Percentiles rank a stretch among this genome's conserved stretches.
phyloP scores from a whole-genome alignment of 352 stramenopile species.

The Phytophthora macrochlamydospora region DNA sequence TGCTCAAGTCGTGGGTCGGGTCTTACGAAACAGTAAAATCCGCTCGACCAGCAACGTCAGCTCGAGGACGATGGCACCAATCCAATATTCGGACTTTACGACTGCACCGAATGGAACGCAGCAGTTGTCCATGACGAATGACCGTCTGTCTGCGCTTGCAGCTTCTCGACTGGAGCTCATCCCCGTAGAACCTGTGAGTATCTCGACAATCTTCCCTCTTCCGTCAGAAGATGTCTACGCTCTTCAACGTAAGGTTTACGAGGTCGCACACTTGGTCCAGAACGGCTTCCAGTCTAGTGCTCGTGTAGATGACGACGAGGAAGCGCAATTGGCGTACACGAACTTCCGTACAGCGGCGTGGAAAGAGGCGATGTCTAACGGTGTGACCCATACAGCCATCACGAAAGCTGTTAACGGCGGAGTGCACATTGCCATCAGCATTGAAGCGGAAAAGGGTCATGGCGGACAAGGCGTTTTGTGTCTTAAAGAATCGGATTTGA shows the following conservation, averaged over 20 bases:
- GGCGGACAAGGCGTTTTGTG: constrained; percentile 71
- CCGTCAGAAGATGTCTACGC: constrained; percentile 75
- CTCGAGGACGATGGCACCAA: constrained; percentile 34
- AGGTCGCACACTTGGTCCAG: constrained; percentile 73
- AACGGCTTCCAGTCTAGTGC: constrained; percentile 74
- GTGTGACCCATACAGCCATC: constrained; percentile 71
- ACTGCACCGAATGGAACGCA: constrained; percentile 23
- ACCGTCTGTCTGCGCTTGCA: constrained; percentile 39
- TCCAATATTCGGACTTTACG: constrained; percentile 44
- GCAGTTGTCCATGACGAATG: constrained; percentile 29
- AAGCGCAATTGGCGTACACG: constrained; percentile 72
- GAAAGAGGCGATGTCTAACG: constrained; percentile 58
- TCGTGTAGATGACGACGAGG: constrained; percentile 60
- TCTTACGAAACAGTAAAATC: constrained; percentile 42
- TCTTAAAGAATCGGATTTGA: constrained; percentile 63
- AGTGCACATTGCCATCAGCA: constrained; percentile 74
- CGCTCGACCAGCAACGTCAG: constrained; percentile 33
- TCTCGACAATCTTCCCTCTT: constrained; percentile 79
- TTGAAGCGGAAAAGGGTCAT: constrained; percentile 61
- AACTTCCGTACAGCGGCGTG: constrained; percentile 70
- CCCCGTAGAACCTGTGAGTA: constrained; percentile 63
- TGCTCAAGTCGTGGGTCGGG: constrained; percentile 34
- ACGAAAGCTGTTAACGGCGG: constrained; percentile 72
- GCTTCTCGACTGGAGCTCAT: constrained; percentile 47
- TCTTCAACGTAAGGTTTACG: constrained; percentile 76